Base-by-base conservation (phyloP, 176 grass and related monocot genomes). In the Alopecurus myosuroides region DNA sequence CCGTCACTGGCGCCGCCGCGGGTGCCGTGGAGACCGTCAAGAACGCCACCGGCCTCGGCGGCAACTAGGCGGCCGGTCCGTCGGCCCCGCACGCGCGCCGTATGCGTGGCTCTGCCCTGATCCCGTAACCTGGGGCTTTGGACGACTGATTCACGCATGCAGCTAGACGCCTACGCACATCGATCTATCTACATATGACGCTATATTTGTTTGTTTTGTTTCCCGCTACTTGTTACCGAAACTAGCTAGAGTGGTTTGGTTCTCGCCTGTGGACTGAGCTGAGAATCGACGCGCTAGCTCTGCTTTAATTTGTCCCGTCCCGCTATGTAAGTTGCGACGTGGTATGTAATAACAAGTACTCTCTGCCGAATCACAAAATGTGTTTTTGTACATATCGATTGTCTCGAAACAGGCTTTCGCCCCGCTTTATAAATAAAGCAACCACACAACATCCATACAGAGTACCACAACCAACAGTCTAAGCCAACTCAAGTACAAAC, bases 21-120 rank as follows among this genome's bases (percentile, higher is more conserved):
- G 69, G 76, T 31, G 76, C 75, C 19, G 84, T 13, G 13, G 84
- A 28, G 28, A n/a, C 77, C 50, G 65, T 61, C 76, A 60, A 86
- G 77, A 31, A 31, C n/a, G 77, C 77, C 62, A 31, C 72, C 25
- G 79, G 78, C 50, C 41, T 52, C 8, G 86, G 80, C 28, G 72
- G 86, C 80, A 70, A 68, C 50, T 77, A 68, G 73, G 42, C 19
- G 31, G 61, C 25, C 44, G 2, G 41, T 1, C 9, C 41, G 40
- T 39, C 23, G 36, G 12, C 23, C 12, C 0, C 48, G 36, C 26
- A 28, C 12, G 31, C 26, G 28, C 30, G 20, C 4, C 14, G 34
- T 6, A 15, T 37, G 76, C 76, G 26, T 41, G 77, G 49, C 13
- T 82, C 58, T 65, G 9, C 26, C 18, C 42, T 52, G 75, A 77